These are phyloP conservation scores for Fomitopsis betulina DNA, from an alignment of 1,284 basidiomycete species.

Conservation along the genomic window DNA sequence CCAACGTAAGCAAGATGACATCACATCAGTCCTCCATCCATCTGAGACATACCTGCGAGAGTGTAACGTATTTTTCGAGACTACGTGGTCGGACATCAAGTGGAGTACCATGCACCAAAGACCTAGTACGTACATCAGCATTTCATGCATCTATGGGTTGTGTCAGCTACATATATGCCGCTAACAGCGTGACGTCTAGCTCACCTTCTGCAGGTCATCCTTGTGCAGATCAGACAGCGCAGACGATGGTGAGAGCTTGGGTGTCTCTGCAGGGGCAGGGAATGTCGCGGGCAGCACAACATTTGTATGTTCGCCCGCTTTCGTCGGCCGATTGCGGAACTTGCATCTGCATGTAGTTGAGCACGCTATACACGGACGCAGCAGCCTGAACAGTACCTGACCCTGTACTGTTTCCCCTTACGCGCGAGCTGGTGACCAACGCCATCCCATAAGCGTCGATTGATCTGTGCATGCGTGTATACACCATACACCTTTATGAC, in stretches of 20 bases:
- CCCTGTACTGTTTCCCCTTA: slow-evolving; percentile 51
- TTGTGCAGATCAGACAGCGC: slow-evolving; percentile 26
- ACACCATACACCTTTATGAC: slow-evolving; percentile 46
- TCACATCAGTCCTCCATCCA: too few relatives aligned
- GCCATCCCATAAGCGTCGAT: slow-evolving; percentile 51
- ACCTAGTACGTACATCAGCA: slow-evolving; percentile 44
- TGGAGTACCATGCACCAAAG: background rate
- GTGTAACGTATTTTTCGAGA: slow-evolving; percentile 59
- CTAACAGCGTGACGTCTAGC: background rate
- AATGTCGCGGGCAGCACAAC: slow-evolving; percentile 34
- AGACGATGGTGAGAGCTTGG: slow-evolving; percentile 7
- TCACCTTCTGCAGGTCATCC: slow-evolving; percentile 42
- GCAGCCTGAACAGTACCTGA: slow-evolving; percentile 29
- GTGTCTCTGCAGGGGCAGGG: slow-evolving; percentile 15
- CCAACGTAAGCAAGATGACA: background rate
- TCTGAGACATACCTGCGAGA: slow-evolving; percentile 45
- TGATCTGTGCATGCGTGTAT: slow-evolving; percentile 56
- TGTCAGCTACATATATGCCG: background rate
- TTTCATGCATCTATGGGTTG: slow-evolving; percentile 10
- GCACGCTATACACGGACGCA: background rate
- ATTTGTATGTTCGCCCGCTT: slow-evolving; percentile 35
- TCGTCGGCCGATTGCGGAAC: slow-evolving; percentile 35
- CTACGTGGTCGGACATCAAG: slow-evolving; percentile 25
- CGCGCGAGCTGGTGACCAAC: slow-evolving; percentile 46
- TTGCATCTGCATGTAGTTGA: background rate